phyloP scores from a whole-genome alignment of 2,329 filamentous ascomycete species.

The Phyllosticta ampelicida region DNA sequence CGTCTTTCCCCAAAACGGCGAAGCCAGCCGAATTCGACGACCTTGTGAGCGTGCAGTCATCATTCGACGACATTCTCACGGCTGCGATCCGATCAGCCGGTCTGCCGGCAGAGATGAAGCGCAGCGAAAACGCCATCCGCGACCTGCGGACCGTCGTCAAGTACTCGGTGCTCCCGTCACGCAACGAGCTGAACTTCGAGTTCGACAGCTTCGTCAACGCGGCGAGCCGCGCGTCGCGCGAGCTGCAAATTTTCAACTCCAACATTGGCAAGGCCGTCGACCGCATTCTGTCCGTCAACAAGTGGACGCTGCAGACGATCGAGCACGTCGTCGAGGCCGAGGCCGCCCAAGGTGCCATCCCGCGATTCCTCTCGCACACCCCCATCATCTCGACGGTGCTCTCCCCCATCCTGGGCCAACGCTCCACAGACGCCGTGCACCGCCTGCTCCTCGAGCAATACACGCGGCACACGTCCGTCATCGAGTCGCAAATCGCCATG shows the following conservation, averaged over 20 bases:
- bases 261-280: conserved; percentile 66
- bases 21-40: conserved; percentile 53
- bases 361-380: conserved; percentile 21
- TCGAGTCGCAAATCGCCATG: conserved; percentile 56
- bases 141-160: conserved; percentile 63
- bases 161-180: conserved; percentile 56
- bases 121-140: conserved; percentile 60
- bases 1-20: conserved; percentile 16
- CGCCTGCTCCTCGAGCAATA: conserved; percentile 61
- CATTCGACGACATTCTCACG: conserved; percentile 66
- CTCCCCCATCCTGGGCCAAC: conserved; percentile 34
- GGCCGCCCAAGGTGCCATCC: conserved; percentile 23
- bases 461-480: conserved; percentile 56
- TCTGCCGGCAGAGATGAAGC: conserved; percentile 69
- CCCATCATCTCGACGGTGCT: conserved; percentile 31
- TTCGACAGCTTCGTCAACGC: conserved; percentile 67
- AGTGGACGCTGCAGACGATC: conserved; percentile 46
- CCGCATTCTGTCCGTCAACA: conserved; percentile 61
- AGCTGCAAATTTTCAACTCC: conserved; percentile 65
- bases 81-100: conserved; percentile 54
- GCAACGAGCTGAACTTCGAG: conserved; percentile 61
- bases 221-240: conserved; percentile 51
- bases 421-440: conserved; percentile 15
- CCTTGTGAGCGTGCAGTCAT: conserved; percentile 62
- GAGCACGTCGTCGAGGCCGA: conserved; percentile 25